phyloP scores from a whole-genome alignment of 768 basidiomycete species.

The Kwoniella pini region DNA sequence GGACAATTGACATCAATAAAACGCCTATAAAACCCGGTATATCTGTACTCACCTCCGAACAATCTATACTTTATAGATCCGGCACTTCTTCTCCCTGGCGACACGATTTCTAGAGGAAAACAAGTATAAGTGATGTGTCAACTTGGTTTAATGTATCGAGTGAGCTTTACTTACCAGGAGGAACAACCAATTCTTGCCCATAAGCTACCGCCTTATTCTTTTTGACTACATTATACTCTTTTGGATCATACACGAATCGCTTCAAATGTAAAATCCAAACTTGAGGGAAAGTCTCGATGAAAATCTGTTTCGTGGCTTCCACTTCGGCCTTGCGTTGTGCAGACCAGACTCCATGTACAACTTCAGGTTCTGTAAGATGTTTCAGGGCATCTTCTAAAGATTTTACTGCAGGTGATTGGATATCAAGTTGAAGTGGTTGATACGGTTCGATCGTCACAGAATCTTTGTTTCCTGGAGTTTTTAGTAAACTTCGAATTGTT shows the following conservation, averaged over 20 bases:
- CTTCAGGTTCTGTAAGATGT: conserved; percentile 74
- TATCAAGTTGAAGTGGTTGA: conserved; percentile 83
- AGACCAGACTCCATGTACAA: conserved; percentile 69
- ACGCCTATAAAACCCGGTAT: background rate
- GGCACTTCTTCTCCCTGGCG: conserved; percentile 59
- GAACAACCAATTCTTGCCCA: conserved; percentile 74
- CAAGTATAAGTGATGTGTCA: too few relatives aligned
- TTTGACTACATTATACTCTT: conserved; percentile 75
- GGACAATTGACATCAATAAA: background rate
- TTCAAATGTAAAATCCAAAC: conserved; percentile 87
- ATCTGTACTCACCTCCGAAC: conserved; percentile 68
- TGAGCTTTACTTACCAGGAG: conserved; percentile 65
- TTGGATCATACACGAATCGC: conserved; percentile 82
- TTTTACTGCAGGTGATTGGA: conserved; percentile 73
- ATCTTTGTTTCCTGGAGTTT: conserved; percentile 75
- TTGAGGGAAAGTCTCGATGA: conserved; percentile 79
- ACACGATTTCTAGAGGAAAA: conserved; percentile 73
- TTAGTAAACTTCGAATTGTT: conserved; percentile 80
- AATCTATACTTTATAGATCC: conserved; percentile 69
- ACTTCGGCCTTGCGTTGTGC: conserved; percentile 63
- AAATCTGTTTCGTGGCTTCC: conserved; percentile 71
- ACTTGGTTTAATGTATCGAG: too few relatives aligned
- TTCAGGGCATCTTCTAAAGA: conserved; percentile 80
- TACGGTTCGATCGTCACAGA: conserved; percentile 88
- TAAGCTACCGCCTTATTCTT: conserved; percentile 78